These are phyloP conservation scores for Collybiopsis luxurians DNA, from an alignment of 768 basidiomycete genomes.

Conservation along the genomic window DNA sequence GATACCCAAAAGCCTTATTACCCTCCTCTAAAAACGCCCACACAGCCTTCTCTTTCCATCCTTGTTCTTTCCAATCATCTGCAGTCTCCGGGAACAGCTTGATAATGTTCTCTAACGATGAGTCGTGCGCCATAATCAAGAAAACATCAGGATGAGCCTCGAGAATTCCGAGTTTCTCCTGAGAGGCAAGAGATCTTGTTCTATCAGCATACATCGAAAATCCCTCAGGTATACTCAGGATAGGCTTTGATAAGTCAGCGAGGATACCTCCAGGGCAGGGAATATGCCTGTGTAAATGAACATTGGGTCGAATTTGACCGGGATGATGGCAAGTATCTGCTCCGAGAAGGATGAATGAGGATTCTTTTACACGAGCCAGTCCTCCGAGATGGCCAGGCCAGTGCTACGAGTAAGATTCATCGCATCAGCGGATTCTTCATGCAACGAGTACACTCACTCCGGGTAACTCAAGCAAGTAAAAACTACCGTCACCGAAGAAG, in stretches of 20 bases:
- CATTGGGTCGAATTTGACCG: constrained; percentile 17
- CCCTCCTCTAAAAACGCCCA: constrained; percentile 4
- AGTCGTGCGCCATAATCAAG: constrained; percentile 8
- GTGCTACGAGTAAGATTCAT: constrained; percentile 8
- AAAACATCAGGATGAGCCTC: constrained; percentile 9
- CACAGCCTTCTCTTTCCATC: background rate
- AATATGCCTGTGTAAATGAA: constrained; percentile 6
- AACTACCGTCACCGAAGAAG: constrained; percentile 19
- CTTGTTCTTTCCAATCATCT: constrained; percentile 6
- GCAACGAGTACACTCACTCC: constrained; percentile 10
- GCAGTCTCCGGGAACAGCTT: constrained; percentile 2
- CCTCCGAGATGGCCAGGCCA: constrained; percentile 14
- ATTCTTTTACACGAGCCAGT: constrained; percentile 17
- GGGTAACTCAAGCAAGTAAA: constrained; percentile 18
- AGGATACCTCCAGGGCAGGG: constrained; percentile 9
- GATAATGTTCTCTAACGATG: background rate
- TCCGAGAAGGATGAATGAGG: constrained; percentile 17
- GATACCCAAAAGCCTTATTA: background rate
- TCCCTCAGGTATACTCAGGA: no score
- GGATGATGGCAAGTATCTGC: constrained; percentile 18
- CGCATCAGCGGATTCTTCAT: background rate
- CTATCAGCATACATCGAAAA: no score
- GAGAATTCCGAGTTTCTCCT: background rate
- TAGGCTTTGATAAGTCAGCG: no score
- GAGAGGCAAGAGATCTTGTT: no score